A percentile compares a stretch with the other conserved stretches of the same genome.
These are phyloP conservation scores for Solanum ossicruentum DNA, from an alignment of 257 asterid genomes.

Conservation along the genomic window DNA sequence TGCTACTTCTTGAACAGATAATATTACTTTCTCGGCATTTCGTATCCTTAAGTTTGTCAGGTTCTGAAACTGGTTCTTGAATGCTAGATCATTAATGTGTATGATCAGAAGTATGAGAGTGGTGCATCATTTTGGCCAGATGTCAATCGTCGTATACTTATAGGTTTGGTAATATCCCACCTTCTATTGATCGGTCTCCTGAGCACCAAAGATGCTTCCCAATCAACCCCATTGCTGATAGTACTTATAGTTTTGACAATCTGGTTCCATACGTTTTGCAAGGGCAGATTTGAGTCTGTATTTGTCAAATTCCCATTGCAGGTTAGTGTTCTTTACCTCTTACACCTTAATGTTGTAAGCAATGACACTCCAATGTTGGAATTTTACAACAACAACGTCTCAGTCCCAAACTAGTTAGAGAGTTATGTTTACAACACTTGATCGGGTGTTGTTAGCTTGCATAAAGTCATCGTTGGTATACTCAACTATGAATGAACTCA, in stretches of 20 bases:
- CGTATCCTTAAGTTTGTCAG: not conserved
- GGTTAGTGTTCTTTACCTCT: constrained; percentile 26
- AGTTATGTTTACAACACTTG: not conserved
- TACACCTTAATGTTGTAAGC: not conserved
- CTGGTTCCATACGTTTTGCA: constrained; percentile 64
- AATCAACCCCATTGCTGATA: constrained; percentile 50
- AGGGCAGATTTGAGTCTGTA: constrained; percentile 66
- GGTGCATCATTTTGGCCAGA: constrained; percentile 12
- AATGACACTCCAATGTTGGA: not conserved
- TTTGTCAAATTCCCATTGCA: constrained; percentile 55
- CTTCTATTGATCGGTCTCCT: not conserved
- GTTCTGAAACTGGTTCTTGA: not conserved
- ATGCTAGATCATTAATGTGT: constrained; percentile 45
- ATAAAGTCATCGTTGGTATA: not conserved
- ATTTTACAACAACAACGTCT: not conserved
- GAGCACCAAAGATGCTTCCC: constrained; percentile 36
- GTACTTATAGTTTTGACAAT: constrained; percentile 57
- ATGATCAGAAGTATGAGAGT: constrained; percentile 9
- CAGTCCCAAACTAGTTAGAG: not conserved
- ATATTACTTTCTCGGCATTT: not conserved
- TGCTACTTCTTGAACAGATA: not conserved
- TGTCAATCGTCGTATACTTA: constrained; percentile 5
- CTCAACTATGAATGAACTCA: not conserved
- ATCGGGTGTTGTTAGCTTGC: not conserved
- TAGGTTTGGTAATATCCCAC: constrained; percentile 3